A percentile compares a stretch with the other conserved stretches of the same genome.
Conservation (phyloP, 306 rosid genomes). For the Morella rubra region DNA sequence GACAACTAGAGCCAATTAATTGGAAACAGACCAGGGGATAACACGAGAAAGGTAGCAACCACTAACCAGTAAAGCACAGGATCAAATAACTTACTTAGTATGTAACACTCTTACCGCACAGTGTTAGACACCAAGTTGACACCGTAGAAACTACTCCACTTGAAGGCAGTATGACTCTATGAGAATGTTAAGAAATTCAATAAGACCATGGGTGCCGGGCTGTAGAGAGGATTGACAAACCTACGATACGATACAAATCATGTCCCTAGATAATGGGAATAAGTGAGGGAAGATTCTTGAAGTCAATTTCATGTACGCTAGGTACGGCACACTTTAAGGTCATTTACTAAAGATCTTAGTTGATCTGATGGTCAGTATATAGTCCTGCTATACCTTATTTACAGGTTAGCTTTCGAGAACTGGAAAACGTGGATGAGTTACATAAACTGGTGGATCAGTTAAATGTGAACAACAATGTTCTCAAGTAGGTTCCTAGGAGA, state of each 20-base stretch:
- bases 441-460: background rate
- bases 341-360: background rate
- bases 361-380: background rate
- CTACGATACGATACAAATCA: background rate
- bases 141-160: background rate
- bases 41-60: background rate
- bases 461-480: no score
- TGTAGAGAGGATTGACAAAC: background rate
- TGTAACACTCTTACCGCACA: background rate
- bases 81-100: background rate
- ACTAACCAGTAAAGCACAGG: background rate
- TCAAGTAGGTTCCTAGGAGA: background rate
- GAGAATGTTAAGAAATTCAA: background rate
- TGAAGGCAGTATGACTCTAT: background rate
- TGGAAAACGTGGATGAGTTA: background rate
- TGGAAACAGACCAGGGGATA: background rate
- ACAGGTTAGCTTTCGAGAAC: background rate
- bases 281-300: background rate
- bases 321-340: background rate
- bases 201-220: background rate
- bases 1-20: background rate
- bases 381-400: background rate
- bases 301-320: background rate
- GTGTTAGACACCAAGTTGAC: background rate
- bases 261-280: background rate